These are phyloP conservation scores for Coemansia sp. DNA, from an alignment of 192 early-diverging fungal species.

Conservation along the genomic window DNA sequence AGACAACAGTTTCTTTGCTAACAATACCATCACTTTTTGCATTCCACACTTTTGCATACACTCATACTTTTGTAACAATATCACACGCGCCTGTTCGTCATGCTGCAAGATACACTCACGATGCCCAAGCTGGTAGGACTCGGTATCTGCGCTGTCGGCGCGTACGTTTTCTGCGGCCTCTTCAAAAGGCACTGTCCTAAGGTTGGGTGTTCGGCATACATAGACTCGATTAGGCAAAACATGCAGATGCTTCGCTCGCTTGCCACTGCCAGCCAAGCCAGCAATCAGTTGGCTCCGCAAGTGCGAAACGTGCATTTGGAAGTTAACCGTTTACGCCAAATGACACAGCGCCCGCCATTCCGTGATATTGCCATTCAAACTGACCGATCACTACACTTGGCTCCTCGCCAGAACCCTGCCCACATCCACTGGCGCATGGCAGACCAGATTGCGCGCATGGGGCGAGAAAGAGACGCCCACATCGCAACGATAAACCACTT, in stretches of 20 bases:
- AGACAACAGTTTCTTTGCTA: neutral
- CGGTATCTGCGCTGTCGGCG: neutral
- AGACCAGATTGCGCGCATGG: conserved; percentile 3
- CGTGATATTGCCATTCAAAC: conserved; percentile 5
- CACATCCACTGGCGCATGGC: neutral
- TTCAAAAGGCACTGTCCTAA: neutral
- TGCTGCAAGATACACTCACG: neutral
- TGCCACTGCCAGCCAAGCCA: neutral
- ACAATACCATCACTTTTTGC: neutral
- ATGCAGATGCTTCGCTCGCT: neutral
- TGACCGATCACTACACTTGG: neutral
- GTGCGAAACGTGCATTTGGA: conserved; percentile 3
- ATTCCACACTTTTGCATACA: neutral
- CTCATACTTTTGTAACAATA: neutral
- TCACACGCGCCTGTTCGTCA: neutral
- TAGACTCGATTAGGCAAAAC: neutral
- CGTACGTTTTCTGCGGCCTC: neutral
- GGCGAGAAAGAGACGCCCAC: neutral
- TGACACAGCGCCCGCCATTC: neutral
- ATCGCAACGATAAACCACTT: conserved; percentile 1
- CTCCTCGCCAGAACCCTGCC: neutral
- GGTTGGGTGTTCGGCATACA: neutral
- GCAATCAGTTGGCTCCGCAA: neutral
- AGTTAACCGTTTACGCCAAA: neutral
- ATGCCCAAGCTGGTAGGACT: neutral